These are phyloP conservation scores for Dillenia suffruticosa DNA, from an alignment of 164 flowering plant genomes.

Conservation along the genomic window DNA sequence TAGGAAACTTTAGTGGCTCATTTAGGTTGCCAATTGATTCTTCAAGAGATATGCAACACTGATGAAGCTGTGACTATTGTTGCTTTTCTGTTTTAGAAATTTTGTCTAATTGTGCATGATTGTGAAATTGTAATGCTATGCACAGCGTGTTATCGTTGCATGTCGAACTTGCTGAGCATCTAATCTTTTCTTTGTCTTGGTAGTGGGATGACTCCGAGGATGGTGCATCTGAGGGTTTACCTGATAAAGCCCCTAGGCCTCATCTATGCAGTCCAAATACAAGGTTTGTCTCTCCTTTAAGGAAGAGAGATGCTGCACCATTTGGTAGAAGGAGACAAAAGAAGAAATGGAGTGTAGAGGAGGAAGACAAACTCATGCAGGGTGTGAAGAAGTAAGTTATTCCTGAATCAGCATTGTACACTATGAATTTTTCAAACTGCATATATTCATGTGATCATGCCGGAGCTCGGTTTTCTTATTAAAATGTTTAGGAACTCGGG, in stretches of 20 bases:
- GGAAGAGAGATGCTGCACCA: slow-evolving; percentile 16
- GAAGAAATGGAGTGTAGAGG: slow-evolving; percentile 55
- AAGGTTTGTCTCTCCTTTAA: slow-evolving; percentile 45
- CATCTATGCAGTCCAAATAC: slow-evolving; percentile 38
- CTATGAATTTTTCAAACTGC: neutral
- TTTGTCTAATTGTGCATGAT: neutral
- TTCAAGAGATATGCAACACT: neutral
- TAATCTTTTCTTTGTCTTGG: slow-evolving; percentile 4
- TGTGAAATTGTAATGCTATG: neutral
- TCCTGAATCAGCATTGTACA: neutral
- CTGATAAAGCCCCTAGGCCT: slow-evolving; percentile 16
- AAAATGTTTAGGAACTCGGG: too few relatives aligned
- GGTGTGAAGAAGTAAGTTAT: slow-evolving; percentile 54
- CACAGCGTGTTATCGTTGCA: neutral
- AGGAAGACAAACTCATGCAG: slow-evolving; percentile 64
- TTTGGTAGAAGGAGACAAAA: slow-evolving; percentile 34
- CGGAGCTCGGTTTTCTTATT: too few relatives aligned
- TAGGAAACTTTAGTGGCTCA: too few relatives aligned
- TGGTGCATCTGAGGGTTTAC: slow-evolving; percentile 21
- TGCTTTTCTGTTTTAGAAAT: too few relatives aligned
- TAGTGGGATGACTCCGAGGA: slow-evolving; percentile 61
- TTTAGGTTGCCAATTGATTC: neutral
- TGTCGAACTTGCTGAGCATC: neutral
- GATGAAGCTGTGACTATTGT: too few relatives aligned
- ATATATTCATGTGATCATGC: too few relatives aligned